Conservation (phyloP, 495 filamentous ascomycete species). For the Penicillium steckii region DNA sequence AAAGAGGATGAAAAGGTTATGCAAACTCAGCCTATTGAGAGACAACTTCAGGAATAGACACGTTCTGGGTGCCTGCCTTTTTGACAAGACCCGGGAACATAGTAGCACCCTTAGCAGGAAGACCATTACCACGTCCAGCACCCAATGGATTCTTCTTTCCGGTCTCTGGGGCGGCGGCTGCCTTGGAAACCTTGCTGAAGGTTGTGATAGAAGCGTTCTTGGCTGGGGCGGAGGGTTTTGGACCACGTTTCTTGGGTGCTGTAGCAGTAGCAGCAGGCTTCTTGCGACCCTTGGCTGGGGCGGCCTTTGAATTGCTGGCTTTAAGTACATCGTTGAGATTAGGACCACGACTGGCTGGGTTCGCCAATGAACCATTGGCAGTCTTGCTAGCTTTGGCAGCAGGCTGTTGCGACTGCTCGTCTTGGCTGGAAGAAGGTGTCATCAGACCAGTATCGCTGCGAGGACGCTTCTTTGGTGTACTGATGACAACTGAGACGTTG, state of each 20-base stretch:
- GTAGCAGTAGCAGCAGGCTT: neutral
- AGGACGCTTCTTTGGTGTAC: conserved; percentile 37
- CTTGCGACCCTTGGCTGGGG: conserved; percentile 14
- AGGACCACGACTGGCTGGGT: conserved; percentile 32
- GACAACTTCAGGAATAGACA: neutral
- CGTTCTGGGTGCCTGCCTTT: conserved; percentile 13
- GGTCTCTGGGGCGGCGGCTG: conserved; percentile 13
- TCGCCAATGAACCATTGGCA: conserved; percentile 16
- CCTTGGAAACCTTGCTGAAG: conserved; percentile 43
- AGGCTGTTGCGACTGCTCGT: conserved; percentile 21
- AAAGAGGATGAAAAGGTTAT: neutral
- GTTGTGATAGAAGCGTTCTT: conserved; percentile 37
- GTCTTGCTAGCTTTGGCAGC: conserved; percentile 14
- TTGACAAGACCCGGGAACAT: conserved; percentile 24
- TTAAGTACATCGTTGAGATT: conserved; percentile 33
- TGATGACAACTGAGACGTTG: conserved; percentile 40
- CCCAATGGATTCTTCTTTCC: conserved; percentile 35
- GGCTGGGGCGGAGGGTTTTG: conserved; percentile 22
- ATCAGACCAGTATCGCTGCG: conserved; percentile 50
- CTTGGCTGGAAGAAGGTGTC: conserved; percentile 59
- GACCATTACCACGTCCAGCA: conserved; percentile 43
- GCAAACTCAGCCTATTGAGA: neutral
- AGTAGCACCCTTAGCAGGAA: neutral
- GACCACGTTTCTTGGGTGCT: neutral
- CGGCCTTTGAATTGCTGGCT: conserved; percentile 18